Evolutionary conservation across 2,329 filamentous ascomycete species (phyloP).

Genomic region (Ascochyta clinopodiicola): DNA sequence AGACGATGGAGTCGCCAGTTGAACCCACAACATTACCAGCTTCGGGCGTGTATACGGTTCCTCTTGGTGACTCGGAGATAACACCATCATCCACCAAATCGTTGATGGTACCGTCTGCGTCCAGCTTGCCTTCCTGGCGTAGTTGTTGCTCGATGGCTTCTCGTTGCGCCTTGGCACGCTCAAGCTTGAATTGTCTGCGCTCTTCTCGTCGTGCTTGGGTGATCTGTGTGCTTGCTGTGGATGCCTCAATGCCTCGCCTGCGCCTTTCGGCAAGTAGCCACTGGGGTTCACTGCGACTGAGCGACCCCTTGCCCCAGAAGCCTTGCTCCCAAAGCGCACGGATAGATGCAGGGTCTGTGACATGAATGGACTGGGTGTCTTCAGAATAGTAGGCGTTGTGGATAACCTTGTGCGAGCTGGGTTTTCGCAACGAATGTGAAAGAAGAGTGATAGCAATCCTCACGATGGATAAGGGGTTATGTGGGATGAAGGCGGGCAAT

Average conservation of each 20-base stretch:
- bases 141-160: constrained; percentile 80
- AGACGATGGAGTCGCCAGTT: constrained; percentile 16
- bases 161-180: constrained; percentile 85
- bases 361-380: constrained; percentile 80
- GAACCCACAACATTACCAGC: constrained; percentile 20
- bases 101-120: constrained; percentile 30
- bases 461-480: constrained; percentile 87
- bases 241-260: constrained; percentile 67
- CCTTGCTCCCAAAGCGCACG: constrained; percentile 92
- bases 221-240: constrained; percentile 79
- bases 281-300: constrained; percentile 93
- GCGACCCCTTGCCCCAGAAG: constrained; percentile 92
- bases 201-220: constrained; percentile 80
- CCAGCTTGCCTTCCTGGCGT: constrained; percentile 58
- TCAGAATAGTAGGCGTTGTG: constrained; percentile 82
- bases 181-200: constrained; percentile 84
- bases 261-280: constrained; percentile 87
- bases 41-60: constrained; percentile 26
- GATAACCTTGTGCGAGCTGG: constrained; percentile 68
- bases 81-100: constrained; percentile 39
- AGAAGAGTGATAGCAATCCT: constrained; percentile 80
- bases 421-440: constrained; percentile 71
- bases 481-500: constrained; percentile 85
- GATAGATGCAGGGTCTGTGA: constrained; percentile 77
- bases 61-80: constrained; percentile 27